Evolutionary conservation across 2,329 filamentous ascomycete species (phyloP).

Genomic region (Colletotrichum tropicale): DNA sequence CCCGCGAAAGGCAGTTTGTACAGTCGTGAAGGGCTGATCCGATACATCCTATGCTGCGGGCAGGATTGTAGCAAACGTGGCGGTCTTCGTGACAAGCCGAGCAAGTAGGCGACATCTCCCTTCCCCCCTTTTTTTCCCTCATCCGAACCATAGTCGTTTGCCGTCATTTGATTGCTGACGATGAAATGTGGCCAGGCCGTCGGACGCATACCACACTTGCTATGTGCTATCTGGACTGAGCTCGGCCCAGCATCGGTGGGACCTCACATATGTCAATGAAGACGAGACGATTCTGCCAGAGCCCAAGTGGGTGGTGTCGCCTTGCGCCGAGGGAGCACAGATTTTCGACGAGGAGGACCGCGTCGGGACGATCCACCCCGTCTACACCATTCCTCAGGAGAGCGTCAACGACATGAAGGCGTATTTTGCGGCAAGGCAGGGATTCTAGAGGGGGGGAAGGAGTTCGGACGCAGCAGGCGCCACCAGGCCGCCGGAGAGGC

Average conservation of each 20-base stretch:
- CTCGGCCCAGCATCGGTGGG: constrained; percentile 75
- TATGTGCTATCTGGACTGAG: constrained; percentile 90
- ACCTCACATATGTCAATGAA: constrained; percentile 36
- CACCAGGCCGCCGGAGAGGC: constrained; percentile 5
- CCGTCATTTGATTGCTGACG: neutral
- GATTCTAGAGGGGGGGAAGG: constrained; percentile 47
- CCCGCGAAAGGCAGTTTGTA: constrained; percentile 62
- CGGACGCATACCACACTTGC: constrained; percentile 92
- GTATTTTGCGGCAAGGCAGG: constrained; percentile 66
- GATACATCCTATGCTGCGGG: constrained; percentile 90
- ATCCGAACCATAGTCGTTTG: no score
- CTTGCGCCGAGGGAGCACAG: constrained; percentile 56
- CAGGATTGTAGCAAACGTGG: constrained; percentile 75
- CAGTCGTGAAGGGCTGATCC: constrained; percentile 81
- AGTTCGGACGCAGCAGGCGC: neutral
- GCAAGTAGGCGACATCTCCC: constrained; percentile 60
- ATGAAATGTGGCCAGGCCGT: constrained; percentile 54
- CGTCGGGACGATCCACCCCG: constrained; percentile 75
- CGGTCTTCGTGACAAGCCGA: constrained; percentile 91
- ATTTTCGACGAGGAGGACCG: constrained; percentile 75
- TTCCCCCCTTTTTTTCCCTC: no score
- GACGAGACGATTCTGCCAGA: constrained; percentile 36
- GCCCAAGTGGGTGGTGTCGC: constrained; percentile 51
- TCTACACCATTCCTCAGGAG: constrained; percentile 82
- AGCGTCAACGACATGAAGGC: constrained; percentile 67